These are phyloP conservation scores for Venturia pyrina DNA, from an alignment of 2,329 filamentous ascomycete species.

Conservation along the genomic window DNA sequence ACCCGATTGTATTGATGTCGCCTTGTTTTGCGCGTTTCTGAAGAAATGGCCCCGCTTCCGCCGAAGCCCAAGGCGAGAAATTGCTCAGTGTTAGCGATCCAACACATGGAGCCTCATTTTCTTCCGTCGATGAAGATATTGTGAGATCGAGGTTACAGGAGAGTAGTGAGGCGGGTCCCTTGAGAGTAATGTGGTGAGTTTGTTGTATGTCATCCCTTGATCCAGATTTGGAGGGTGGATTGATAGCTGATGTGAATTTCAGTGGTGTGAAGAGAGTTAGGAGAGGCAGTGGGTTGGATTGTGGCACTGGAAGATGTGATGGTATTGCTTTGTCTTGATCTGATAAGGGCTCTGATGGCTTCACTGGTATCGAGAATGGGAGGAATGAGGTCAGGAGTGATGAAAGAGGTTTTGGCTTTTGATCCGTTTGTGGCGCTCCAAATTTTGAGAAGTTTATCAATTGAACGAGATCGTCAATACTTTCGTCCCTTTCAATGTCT, in stretches of 20 bases:
- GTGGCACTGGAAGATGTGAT: constrained; percentile 55
- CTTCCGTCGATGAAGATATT: constrained; percentile 32
- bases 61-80: constrained; percentile 48
- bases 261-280: constrained; percentile 63
- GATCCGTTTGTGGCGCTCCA: background rate
- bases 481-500: background rate
- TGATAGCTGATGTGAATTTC: constrained; percentile 46
- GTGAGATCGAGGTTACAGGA: constrained; percentile 45
- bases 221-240: constrained; percentile 27
- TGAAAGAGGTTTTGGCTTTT: constrained; percentile 19
- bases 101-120: constrained; percentile 42
- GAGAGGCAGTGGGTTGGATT: constrained; percentile 57
- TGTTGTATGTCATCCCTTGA: constrained; percentile 21
- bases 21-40: constrained; percentile 27
- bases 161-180: constrained; percentile 45
- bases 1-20: constrained; percentile 52
- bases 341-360: constrained; percentile 18
- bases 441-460: background rate
- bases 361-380: constrained; percentile 24
- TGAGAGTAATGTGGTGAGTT: constrained; percentile 45
- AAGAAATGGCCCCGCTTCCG: constrained; percentile 48
- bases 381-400: constrained; percentile 30
- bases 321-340: constrained; percentile 22
- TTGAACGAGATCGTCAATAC: background rate
- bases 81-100: constrained; percentile 42